Evolutionary conservation across 352 stramenopile genomes (phyloP), one percentile per base, ranked within the genome.

Genomic region (Phytophthora citrophthora): DNA sequence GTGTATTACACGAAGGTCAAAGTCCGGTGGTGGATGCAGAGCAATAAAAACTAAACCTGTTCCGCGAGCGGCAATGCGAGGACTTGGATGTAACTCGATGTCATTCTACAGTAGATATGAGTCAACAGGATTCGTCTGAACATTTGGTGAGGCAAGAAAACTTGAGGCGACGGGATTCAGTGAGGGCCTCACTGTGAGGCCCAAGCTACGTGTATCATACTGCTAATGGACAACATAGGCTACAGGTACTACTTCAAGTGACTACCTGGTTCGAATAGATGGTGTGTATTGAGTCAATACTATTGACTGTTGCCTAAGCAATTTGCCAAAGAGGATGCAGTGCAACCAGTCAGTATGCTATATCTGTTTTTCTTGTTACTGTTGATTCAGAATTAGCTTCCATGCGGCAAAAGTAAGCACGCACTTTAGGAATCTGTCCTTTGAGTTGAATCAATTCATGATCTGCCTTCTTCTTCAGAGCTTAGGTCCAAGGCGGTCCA

Each of bases 401-500:
- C 8, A 46, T 27, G 6, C 40, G 27, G 7, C 27, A 31, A 8
- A 8, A 31, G 27, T 31, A 1, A 31, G 6, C 29, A 12, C 29
- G 7, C 29, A 34, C 29, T 34, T 34, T 13, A 7, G 2, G 7
- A 3, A 31, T 36, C 36, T 31, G 18, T 59, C 43, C 12, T 53
- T 24, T 32, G 32, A 51, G 34, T 41, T 53, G 47, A 44, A 29
- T 50, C 46, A 18, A 36, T 36, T 48, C 10, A 34, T 31, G 20
- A 41, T 31, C 23, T 27, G 36, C 36, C 7, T 26, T 70, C 24
- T 5, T 47, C 8, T 51, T 49, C 44, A 91, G 27, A 94, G 26
- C 10, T 83, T 84, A n/a, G 87, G 87, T 2, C 87, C 87, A 40
- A 95, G 79, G 16, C 87, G 83, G 41, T 95, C 87, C 13, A 95